These are phyloP conservation scores for Arthrobotrys musiformis DNA, from an alignment of 2,329 filamentous ascomycete genomes.

Conservation along the genomic window DNA sequence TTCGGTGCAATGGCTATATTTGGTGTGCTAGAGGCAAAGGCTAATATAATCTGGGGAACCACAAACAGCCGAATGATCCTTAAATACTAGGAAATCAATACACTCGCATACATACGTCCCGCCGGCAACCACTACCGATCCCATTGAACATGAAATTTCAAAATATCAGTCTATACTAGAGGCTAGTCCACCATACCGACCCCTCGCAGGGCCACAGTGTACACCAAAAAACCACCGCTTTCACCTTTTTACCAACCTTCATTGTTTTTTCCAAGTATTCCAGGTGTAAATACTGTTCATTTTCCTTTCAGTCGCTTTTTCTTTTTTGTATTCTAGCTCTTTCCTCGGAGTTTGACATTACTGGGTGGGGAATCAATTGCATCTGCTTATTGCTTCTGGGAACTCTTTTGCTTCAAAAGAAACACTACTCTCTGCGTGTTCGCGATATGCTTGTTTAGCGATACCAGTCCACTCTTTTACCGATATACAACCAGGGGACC, in stretches of 20 bases:
- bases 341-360: slow-evolving; percentile 1
- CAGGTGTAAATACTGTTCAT: neutral
- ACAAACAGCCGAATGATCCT: slow-evolving; percentile 35
- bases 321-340: neutral
- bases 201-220: neutral
- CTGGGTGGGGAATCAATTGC: slow-evolving; percentile 20
- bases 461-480: too few relatives aligned
- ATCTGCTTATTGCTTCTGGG: too few relatives aligned
- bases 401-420: too few relatives aligned
- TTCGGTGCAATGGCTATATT: neutral
- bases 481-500: too few relatives aligned
- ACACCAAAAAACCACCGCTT: neutral
- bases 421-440: too few relatives aligned
- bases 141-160: neutral
- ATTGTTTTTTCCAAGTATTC: neutral
- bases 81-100: slow-evolving; percentile 20
- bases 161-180: neutral
- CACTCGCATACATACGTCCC: neutral
- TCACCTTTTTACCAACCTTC: neutral
- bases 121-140: neutral
- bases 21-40: neutral
- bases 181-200: neutral
- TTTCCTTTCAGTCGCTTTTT: too few relatives aligned
- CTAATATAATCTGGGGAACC: neutral
- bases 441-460: too few relatives aligned